A percentile compares a stretch with the other conserved stretches of the same genome.
phyloP scores from a whole-genome alignment of 2,329 filamentous ascomycete genomes.

The Pyricularia grisea region DNA sequence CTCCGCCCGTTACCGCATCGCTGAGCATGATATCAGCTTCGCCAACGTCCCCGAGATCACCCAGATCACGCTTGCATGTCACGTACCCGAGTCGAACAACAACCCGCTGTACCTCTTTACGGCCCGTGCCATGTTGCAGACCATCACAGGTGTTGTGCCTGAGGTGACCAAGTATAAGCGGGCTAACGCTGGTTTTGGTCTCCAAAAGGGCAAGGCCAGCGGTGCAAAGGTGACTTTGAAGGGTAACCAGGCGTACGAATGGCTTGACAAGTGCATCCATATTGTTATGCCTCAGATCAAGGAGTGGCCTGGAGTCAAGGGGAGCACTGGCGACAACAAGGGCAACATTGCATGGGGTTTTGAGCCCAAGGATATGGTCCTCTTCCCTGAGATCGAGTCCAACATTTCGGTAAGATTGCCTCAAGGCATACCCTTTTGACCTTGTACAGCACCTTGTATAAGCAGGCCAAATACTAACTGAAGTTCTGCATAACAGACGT shows the following conservation, averaged over 20 bases:
- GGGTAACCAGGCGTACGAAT: constrained; percentile 79
- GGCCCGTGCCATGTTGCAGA: constrained; percentile 74
- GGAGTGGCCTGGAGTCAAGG: constrained; percentile 70
- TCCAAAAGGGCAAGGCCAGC: constrained; percentile 61
- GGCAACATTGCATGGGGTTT: constrained; percentile 85
- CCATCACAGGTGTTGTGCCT: constrained; percentile 71
- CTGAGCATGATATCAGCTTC: constrained; percentile 70
- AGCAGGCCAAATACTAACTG: background rate
- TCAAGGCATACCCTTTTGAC: background rate
- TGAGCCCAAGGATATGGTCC: constrained; percentile 60
- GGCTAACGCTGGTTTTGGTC: constrained; percentile 66
- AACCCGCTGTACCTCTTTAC: constrained; percentile 72
- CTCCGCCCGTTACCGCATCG: constrained; percentile 56
- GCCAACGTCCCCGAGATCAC: constrained; percentile 76
- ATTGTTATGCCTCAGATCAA: constrained; percentile 92
- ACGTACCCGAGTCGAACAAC: constrained; percentile 58
- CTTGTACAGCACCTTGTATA: no score
- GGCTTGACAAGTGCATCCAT: constrained; percentile 82
- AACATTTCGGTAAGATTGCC: constrained; percentile 76
- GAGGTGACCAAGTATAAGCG: constrained; percentile 59
- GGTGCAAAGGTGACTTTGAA: constrained; percentile 69
- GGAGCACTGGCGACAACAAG: constrained; percentile 69
- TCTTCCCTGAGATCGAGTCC: constrained; percentile 90
- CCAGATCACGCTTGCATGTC: constrained; percentile 71
- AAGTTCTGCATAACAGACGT: constrained; percentile 32